These are phyloP conservation scores for Dendrocalamus sinicus DNA, from an alignment of 176 grass and related monocot species.

Conservation along the genomic window DNA sequence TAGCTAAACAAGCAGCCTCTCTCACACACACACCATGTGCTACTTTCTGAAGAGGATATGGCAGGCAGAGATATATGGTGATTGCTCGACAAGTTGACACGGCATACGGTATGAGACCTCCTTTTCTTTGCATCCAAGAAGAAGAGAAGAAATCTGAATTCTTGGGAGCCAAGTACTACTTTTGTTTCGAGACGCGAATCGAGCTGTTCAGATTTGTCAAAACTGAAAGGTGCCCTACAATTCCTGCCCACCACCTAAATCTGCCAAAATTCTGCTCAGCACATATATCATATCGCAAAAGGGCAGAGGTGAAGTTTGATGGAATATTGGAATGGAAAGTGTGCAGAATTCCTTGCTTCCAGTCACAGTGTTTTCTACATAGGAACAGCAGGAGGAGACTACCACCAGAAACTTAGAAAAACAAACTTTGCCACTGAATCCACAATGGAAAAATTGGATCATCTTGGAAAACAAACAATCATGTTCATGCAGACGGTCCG, in stretches of 20 bases:
- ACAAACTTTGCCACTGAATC: neutral
- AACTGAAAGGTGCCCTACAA: constrained; percentile 11
- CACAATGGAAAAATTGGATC: neutral
- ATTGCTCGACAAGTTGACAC: neutral
- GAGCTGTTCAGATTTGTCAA: neutral
- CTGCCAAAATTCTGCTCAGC: neutral
- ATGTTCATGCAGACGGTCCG: neutral
- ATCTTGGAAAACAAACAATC: neutral
- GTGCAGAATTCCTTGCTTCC: constrained; percentile 21
- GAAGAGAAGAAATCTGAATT: neutral
- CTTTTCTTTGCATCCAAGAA: neutral
- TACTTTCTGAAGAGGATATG: neutral
- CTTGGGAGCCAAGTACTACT: neutral
- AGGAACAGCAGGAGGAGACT: constrained; percentile 15
- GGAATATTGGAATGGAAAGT: constrained; percentile 29
- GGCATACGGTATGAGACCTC: neutral
- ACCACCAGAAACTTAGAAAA: constrained; percentile 8
- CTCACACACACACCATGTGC: neutral
- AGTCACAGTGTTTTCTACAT: constrained; percentile 11
- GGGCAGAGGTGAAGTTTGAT: constrained; percentile 13
- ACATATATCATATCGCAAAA: constrained; percentile 13
- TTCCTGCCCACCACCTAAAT: constrained; percentile 36
- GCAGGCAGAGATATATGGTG: neutral
- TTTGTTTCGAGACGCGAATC: neutral
- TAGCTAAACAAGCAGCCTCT: neutral